Evolutionary conservation across 176 grass and related monocot species (phyloP).

Genomic region (Ensete glaucum): DNA sequence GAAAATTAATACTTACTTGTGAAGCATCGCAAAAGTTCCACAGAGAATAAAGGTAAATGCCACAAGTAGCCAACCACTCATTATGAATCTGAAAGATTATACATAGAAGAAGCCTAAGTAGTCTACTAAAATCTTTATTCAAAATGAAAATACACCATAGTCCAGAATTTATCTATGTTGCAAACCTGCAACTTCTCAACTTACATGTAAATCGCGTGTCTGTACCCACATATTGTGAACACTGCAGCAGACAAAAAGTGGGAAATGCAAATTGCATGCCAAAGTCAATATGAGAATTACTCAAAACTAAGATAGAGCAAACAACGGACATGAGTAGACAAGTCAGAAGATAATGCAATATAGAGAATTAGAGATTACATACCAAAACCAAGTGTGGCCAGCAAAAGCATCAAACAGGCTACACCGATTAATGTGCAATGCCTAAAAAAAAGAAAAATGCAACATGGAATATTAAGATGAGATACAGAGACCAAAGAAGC

Average conservation of each 20-base stretch:
- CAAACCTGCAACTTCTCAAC: slow-evolving; percentile 6
- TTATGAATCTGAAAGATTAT: slow-evolving; percentile 52
- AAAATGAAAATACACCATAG: background rate
- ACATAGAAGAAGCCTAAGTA: slow-evolving; percentile 4
- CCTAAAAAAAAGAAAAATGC: slow-evolving; percentile 31
- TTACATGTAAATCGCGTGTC: slow-evolving; percentile 70
- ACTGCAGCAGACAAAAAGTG: slow-evolving; percentile 33
- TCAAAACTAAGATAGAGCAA: background rate
- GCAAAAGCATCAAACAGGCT: slow-evolving; percentile 58
- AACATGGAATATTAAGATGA: background rate
- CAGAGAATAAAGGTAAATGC: slow-evolving; percentile 61
- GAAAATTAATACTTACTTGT: slow-evolving; percentile 38
- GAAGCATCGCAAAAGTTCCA: slow-evolving; percentile 58
- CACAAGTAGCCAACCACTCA: slow-evolving; percentile 63
- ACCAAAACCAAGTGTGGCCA: slow-evolving; percentile 77
- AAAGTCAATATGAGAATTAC: slow-evolving; percentile 12
- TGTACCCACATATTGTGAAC: slow-evolving; percentile 45
- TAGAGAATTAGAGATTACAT: slow-evolving; percentile 17
- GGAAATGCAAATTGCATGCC: background rate
- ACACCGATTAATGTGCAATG: slow-evolving; percentile 50
- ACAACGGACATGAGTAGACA: background rate
- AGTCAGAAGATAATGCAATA: background rate
- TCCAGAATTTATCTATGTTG: slow-evolving; percentile 1
- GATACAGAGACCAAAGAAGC: background rate
- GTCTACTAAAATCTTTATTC: background rate